Conservation (phyloP, 768 basidiomycete species). For the Phanerochaete carnosa region DNA sequence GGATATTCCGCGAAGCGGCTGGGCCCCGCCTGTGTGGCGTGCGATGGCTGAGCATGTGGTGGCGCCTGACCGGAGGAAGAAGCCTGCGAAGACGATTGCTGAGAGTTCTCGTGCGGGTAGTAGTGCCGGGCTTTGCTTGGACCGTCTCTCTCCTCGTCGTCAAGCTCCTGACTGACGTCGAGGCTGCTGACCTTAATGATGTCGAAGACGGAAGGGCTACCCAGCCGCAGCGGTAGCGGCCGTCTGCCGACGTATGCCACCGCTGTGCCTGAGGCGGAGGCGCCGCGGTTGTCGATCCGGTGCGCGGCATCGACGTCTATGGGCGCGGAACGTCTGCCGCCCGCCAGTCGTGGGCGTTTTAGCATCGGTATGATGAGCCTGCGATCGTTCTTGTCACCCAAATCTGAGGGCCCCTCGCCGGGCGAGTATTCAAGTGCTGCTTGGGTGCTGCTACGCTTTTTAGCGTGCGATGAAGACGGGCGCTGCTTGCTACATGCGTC, state of each 20-base stretch:
- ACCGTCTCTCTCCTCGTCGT: not conserved
- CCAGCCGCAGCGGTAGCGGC: not conserved
- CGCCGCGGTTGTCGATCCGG: not conserved
- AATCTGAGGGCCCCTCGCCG: not conserved
- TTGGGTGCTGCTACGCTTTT: conserved; percentile 20
- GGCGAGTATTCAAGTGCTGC: conserved; percentile 14
- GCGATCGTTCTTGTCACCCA: not conserved
- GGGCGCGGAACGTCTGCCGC: too few relatives aligned
- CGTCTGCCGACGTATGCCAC: too few relatives aligned
- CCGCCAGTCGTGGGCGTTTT: conserved; percentile 5
- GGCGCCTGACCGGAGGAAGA: not conserved
- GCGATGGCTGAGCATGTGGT: too few relatives aligned
- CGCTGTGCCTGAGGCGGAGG: not conserved
- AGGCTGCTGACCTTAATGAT: not conserved
- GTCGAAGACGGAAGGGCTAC: not conserved
- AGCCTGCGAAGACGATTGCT: not conserved
- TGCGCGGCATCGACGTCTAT: not conserved
- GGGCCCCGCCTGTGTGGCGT: not conserved
- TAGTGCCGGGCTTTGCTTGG: not conserved
- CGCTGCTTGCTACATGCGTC: not conserved
- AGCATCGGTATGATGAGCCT: conserved; percentile 1
- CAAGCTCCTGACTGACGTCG: not conserved
- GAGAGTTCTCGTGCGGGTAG: not conserved
- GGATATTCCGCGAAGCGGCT: not conserved
- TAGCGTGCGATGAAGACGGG: not conserved